These are phyloP conservation scores for Pleoardoris graminearum DNA, from an alignment of 2,329 filamentous ascomycete species.

Conservation along the genomic window DNA sequence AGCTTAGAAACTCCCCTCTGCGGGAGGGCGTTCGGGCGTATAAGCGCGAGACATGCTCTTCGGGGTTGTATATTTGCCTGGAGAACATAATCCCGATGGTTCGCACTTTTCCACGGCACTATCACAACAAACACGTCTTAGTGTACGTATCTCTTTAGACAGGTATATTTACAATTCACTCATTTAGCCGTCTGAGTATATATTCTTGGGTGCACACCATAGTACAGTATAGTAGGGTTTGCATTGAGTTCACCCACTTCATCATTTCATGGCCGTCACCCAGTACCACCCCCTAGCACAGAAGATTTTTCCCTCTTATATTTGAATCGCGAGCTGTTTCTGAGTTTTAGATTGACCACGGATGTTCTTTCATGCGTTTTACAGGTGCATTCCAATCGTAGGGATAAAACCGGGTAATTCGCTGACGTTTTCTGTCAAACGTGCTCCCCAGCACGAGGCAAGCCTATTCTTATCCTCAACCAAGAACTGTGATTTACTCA, in stretches of 20 bases:
- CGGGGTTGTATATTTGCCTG: background rate
- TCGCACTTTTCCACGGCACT: background rate
- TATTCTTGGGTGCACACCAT: too few relatives aligned
- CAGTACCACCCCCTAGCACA: background rate
- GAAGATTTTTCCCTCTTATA: background rate
- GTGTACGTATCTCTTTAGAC: background rate
- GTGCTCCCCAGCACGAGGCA: background rate
- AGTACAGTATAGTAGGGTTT: too few relatives aligned
- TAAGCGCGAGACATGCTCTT: constrained; percentile 6
- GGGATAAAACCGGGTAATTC: background rate
- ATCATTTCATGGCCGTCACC: background rate
- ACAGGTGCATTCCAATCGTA: background rate
- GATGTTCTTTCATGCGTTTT: background rate
- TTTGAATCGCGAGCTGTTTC: constrained; percentile 2
- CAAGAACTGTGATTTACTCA: background rate
- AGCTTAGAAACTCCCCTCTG: background rate
- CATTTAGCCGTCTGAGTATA: background rate
- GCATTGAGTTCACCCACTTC: too few relatives aligned
- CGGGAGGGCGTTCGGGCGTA: background rate
- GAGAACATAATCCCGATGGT: constrained; percentile 1
- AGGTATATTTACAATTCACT: background rate
- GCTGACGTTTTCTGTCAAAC: background rate
- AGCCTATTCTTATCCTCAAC: background rate
- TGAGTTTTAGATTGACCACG: background rate
- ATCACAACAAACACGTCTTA: background rate